Base-by-base conservation (phyloP, 177 flowering plant genomes). In the Vitis hybrid region DNA sequence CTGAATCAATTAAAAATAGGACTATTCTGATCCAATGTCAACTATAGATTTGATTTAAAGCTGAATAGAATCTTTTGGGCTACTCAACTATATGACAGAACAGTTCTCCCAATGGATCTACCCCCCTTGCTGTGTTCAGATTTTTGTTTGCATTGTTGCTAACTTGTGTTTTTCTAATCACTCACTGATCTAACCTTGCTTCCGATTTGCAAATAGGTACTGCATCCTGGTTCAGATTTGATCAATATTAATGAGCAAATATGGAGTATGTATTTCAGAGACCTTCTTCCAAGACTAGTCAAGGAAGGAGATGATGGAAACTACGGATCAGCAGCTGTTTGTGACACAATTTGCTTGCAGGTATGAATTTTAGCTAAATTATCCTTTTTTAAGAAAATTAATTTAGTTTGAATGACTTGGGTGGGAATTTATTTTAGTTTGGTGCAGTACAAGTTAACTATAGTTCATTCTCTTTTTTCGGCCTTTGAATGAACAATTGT, bases 331-430 rank as follows among this genome's bases (percentile, higher is more conserved):
- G 63, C 92, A 74, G 96, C 98, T 49, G 88, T 87, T 67, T 95
- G 98, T 70, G 99, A 95, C 76, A 86, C 98, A 52, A 82, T 85
- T 34, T 93, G 97, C 77, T 75, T 95, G 79, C 99, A 95, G 93
- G 99, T 95, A 76, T 34, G n/a, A 23, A 19, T 65, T 57, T 60
- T 69, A 9, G 19, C 48, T 13, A 52, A 57, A 51, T 15, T 12
- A 30, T 52, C 51, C 6, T 0, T 7, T 69, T 51, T 54, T 12
- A 5, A 56, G 11, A 3, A 12, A 18, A 15, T 66, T 5, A 39
- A 5, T 11, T 48, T 45, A 30, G 11, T 68, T 30, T 57, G 65
- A 69, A 60, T 19, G 6, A 0, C 39, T 12, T 11, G n/a, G 0
- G n/a, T 55, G n/a, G 17, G 45, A 49, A 48, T 18, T 48, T 10